Base-by-base conservation (phyloP, 805 yeast species). In the Schwanniomyces polymorphus region DNA sequence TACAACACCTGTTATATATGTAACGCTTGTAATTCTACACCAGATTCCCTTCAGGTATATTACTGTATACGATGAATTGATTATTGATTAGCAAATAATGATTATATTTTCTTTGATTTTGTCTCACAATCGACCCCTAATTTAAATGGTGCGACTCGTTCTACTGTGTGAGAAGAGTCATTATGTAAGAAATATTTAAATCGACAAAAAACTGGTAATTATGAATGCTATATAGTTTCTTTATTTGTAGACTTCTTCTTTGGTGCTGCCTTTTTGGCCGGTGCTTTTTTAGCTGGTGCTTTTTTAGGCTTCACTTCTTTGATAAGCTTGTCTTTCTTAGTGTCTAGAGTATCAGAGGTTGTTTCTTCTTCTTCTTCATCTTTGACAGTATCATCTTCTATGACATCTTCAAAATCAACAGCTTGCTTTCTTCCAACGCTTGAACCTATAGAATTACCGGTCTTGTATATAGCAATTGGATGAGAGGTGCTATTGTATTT, bases 391-490 rank as follows among this genome's bases (percentile, higher is more conserved):
- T 81, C 84, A 47, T 82, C 89, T 23, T 79, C 84, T 35, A 86
- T 76, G 2, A 85, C 90, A 49, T 85, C 92, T 37, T 86, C 95
- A 43, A 74, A 73, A 57, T 85, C 91, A 3, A 90, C 91, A 34
- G 72, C 75, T 21, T 61, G 63, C 41, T 58, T 58, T 18, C 62
- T 53, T 10, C 53, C 59, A 6, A 45, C 52, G 4, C 58, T 56
- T 21, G 48, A 39, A 1, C 59, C 67, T 5, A 84, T 79, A 7
- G 85, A 77, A 40, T 78, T 76, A 11, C 91, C 92, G 0, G 91
- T 82, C 60, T 80, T 81, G 74, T 84, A 84, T 54, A 88, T 89
- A 2, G 96, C 90, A 1, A 86, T 82, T 1, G 98, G 98, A 68
- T 94, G 99, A 7, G 81, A 70, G 47, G 64, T 68, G 8, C 81